Base-by-base conservation (phyloP, 148 eudicot species). In the Rhododendron molle region DNA sequence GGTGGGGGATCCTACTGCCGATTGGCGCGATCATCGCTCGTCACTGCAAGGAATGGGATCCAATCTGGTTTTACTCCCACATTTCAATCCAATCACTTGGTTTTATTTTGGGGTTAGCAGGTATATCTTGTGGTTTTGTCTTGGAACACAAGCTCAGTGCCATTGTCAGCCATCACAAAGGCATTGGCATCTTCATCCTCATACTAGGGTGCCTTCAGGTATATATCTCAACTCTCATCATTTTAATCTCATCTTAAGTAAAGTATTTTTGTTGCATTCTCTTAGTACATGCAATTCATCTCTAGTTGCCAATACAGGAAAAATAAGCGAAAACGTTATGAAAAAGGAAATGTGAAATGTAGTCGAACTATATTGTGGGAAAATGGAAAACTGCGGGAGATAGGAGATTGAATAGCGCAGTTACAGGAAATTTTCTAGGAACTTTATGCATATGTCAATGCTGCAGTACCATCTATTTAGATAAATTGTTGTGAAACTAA, bases 41-140 rank as follows among this genome's bases (percentile, higher is more conserved):
- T 0, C 91, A 89, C 91, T 82, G 91, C 83, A 93, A 88, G 89
- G 87, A 90, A 76, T 92, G 88, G 89, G 98, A 97, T 81, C 98
- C 99, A 52, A 60, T 91, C 14, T 97, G 99, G 99, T 97, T 94
- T 86, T 97, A 97, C 62, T 56, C 90, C 5, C 99, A 97, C 60
- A 83, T 85, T 16, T 82, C 81, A 28, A 87, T 97, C 83, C 98
- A 95, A 77, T 81, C 87, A 23, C 26, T 89, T 2, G 92, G 89
- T 16, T 97, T 95, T 83, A 85, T 92, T 28, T 85, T 93, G 49
- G 99, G 98, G 50, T 84, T 94, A 6, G 84, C 88, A 0, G 99
- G 94, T 32, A 88, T 97, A 26, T 86, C 93, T 8, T 88, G 88
- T 67, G 99, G 99, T 10, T 85, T 95, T 43, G 93, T 94, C 15